Conservation (phyloP, 2,329 filamentous ascomycete genomes). For the Emericellopsis cladophorae region DNA sequence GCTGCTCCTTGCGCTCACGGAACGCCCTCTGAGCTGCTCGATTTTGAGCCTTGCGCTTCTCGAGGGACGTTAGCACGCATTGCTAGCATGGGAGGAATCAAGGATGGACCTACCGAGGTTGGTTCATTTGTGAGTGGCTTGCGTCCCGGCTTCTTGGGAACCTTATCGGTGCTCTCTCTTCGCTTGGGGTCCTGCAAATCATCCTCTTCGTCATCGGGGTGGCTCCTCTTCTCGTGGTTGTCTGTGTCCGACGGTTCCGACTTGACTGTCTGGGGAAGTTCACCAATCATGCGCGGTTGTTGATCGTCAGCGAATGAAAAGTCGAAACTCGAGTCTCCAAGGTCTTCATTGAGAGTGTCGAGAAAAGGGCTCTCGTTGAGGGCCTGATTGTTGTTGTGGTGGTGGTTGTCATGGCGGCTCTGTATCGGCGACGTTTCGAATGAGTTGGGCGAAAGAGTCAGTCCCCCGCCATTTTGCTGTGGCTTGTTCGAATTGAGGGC, state of each 20-base stretch:
- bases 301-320: conserved; percentile 40
- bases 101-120: conserved; percentile 64
- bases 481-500: conserved; percentile 60
- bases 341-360: conserved; percentile 63
- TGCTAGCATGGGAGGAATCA: neutral
- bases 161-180: conserved; percentile 72
- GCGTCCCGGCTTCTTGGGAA: conserved; percentile 87
- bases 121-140: conserved; percentile 95
- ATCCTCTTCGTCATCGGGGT: conserved; percentile 59
- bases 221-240: conserved; percentile 57
- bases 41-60: conserved; percentile 96
- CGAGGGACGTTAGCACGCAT: neutral
- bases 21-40: conserved; percentile 86
- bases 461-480: conserved; percentile 19
- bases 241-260: conserved; percentile 45
- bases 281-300: conserved; percentile 61
- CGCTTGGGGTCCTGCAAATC: conserved; percentile 47
- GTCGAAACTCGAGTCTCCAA: conserved; percentile 67
- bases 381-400: conserved; percentile 20
- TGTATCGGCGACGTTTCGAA: conserved; percentile 35
- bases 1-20: conserved; percentile 88
- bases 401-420: conserved; percentile 23
- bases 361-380: conserved; percentile 70
- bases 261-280: conserved; percentile 48
- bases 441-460: conserved; percentile 33